Evolutionary conservation across 148 eudicot species (phyloP), one percentile per base, ranked within the genome.

Genomic region (Linanthus parryae): DNA sequence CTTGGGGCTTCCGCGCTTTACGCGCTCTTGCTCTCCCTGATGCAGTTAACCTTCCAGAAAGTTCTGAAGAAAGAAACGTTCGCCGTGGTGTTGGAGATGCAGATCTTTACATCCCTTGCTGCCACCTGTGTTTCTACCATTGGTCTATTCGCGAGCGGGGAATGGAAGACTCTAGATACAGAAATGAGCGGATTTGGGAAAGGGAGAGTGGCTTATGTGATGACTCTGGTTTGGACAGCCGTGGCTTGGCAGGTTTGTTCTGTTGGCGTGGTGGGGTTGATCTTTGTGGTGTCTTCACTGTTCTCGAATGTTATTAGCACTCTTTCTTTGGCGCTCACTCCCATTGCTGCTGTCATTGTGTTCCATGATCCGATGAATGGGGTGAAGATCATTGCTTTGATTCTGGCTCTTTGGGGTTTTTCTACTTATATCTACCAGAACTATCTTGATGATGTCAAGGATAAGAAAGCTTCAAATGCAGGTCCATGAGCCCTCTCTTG

Each of bases 271-370:
- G 77, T 91, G 15, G 95, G 97, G 0, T 65, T 91, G 81, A 77
- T 91, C 11, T 86, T 86, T 30, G 51, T 83, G 65, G 94, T 91
- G 15, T 78, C 97, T 5, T 91, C 97, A 11, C 57, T 91, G 25
- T 91, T 91, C 55, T 85, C 97, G 0, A 91, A 91, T 52, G 97
- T 81, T 7, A 86, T 91, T 30, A 83, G 94, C 43, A 91, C 92
- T 0, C 68, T 86, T 23, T 84, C 94, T 8, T 71, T 83, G 66
- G 92, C 84, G 18, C 77, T 91, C 48, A 78, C 82, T 15, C 97
- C 97, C 19, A 64, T 91, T 53, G 89, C 86, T 44, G 55, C 97
- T 0, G 71, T 87, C 46, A 66, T 86, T 14, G 70, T 69, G 26
- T 79, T 91, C 58, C 88, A 77, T 15, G 92, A 91, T 60, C 78